phyloP scores from a whole-genome alignment of 2,329 filamentous ascomycete species.

The Claviceps sp. region DNA sequence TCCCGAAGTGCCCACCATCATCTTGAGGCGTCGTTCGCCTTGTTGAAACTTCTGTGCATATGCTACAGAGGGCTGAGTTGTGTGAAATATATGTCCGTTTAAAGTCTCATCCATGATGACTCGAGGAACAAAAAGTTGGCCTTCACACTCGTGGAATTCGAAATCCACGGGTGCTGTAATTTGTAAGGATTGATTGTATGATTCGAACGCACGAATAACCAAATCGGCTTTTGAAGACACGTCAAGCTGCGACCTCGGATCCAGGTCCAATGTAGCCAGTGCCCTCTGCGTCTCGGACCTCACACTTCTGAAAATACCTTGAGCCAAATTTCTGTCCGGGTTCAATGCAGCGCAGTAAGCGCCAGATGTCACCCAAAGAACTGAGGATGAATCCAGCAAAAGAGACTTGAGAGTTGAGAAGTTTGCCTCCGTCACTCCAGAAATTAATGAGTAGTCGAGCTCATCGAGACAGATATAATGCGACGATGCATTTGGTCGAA shows the following conservation, averaged over 20 bases:
- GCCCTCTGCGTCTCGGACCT: constrained; percentile 32
- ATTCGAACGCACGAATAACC: constrained; percentile 15
- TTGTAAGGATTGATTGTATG: constrained; percentile 3
- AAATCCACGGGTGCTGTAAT: constrained; percentile 11
- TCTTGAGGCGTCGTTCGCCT: constrained; percentile 19
- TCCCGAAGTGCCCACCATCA: constrained; percentile 26
- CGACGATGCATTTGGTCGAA: constrained; percentile 6
- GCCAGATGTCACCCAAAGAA: constrained; percentile 27
- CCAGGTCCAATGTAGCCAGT: constrained; percentile 33
- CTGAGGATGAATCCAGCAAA: constrained; percentile 21
- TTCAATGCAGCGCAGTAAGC: constrained; percentile 22
- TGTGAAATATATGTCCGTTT: constrained; percentile 14
- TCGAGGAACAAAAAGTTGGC: constrained; percentile 17
- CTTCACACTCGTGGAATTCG: constrained; percentile 17
- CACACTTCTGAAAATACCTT: constrained; percentile 31
- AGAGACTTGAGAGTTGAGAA: constrained; percentile 26
- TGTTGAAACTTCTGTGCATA: constrained; percentile 26
- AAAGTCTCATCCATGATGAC: constrained; percentile 11
- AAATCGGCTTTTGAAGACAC: constrained; percentile 15
- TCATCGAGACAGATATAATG: constrained; percentile 29
- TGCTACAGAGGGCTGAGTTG: constrained; percentile 13
- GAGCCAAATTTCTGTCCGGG: constrained; percentile 29
- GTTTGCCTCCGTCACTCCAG: constrained; percentile 22
- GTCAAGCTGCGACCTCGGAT: constrained; percentile 15
- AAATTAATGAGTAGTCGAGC: constrained; percentile 29